These are phyloP conservation scores for Trametes polyzona DNA, from an alignment of 1,284 basidiomycete genomes.

Conservation along the genomic window DNA sequence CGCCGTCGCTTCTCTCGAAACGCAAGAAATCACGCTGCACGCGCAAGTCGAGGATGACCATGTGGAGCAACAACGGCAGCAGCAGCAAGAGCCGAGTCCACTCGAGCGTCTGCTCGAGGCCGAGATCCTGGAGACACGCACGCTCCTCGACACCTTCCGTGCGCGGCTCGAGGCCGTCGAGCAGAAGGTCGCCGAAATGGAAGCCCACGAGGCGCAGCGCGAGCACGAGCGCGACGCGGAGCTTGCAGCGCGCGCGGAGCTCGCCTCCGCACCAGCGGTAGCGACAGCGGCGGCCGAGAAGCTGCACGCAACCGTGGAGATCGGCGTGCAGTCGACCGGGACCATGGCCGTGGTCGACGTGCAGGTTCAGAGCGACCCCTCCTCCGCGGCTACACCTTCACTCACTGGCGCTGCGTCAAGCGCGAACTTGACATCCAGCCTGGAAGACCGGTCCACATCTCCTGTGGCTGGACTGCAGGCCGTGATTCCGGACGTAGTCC, in stretches of 20 bases:
- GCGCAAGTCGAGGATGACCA: too few species aligned
- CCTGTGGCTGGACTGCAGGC: constrained; percentile 9
- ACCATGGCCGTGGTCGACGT: constrained; percentile 6
- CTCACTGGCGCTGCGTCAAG: not conserved
- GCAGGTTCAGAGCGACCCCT: constrained; percentile 15
- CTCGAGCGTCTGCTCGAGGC: constrained; percentile 24
- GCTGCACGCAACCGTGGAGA: constrained; percentile 12
- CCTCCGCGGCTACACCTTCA: not conserved
- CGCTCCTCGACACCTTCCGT: constrained; percentile 33
- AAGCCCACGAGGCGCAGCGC: constrained; percentile 24
- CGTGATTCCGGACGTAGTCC: constrained; percentile 19
- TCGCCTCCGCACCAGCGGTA: not conserved
- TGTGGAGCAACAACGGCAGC: too few species aligned
- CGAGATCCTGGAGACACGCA: constrained; percentile 31
- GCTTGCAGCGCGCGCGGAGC: constrained; percentile 1
- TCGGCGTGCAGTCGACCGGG: constrained; percentile 16
- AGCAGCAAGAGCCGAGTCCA: constrained; percentile 8
- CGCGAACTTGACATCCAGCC: constrained; percentile 1
- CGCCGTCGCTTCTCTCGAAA: not conserved
- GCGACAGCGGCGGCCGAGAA: not conserved
- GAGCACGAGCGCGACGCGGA: constrained; percentile 14
- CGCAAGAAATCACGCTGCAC: not conserved
- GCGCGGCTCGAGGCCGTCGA: constrained; percentile 33
- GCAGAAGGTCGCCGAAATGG: constrained; percentile 32
- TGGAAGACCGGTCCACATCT: not conserved